Percentiles rank a stretch among this genome's conserved stretches.
Evolutionary conservation across 768 basidiomycete species (phyloP).

Genomic region (Mycena maculata): DNA sequence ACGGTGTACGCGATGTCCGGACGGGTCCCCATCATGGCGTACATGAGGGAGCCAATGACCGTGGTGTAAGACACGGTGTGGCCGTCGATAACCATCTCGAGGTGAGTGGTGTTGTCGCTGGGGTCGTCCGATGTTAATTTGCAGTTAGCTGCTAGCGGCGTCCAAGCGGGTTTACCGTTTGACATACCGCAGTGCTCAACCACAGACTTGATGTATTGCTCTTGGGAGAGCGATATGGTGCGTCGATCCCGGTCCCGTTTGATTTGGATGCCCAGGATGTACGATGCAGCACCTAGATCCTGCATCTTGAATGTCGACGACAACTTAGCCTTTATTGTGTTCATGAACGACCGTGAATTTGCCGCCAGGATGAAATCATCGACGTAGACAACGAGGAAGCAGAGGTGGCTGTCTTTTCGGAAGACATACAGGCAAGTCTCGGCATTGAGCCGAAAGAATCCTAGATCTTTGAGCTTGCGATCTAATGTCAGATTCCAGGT

Average conservation of each 20-base stretch:
- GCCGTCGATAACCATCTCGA: background rate
- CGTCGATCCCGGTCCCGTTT: background rate
- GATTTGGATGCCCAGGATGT: background rate
- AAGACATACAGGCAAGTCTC: slow-evolving; percentile 15
- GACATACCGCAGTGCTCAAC: background rate
- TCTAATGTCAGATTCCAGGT: background rate
- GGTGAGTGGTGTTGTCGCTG: background rate
- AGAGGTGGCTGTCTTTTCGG: background rate
- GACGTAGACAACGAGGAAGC: slow-evolving; percentile 12
- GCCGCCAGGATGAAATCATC: background rate
- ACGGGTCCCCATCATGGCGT: background rate
- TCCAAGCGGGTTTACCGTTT: background rate
- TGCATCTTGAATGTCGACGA: background rate
- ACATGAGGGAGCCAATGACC: background rate
- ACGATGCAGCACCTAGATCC: background rate
- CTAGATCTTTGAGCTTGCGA: background rate
- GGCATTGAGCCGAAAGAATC: background rate
- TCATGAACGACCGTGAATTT: background rate
- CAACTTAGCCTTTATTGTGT: background rate
- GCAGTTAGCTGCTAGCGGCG: background rate
- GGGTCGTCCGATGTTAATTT: background rate
- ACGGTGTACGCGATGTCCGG: too few relatives aligned
- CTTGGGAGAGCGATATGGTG: background rate
- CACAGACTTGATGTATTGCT: background rate
- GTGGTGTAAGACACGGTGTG: background rate